Evolutionary conservation across 1,139 yeast genomes (phyloP).

Genomic region (Lodderomyces pseudojiufengensis): DNA sequence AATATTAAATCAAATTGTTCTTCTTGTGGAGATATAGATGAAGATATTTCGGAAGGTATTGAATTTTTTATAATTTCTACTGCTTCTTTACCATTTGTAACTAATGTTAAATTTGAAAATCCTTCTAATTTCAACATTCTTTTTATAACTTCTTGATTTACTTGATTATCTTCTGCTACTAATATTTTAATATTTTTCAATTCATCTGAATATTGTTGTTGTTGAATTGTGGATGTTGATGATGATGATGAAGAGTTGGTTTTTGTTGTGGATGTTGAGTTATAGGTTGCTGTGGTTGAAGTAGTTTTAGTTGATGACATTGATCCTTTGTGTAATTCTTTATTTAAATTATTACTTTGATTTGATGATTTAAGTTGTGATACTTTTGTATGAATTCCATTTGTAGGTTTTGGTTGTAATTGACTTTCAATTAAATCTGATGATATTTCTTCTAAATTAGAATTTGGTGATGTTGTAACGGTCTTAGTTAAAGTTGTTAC

Average conservation of each 20-base stretch:
- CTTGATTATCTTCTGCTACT: conserved; percentile 92
- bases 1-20: conserved; percentile 53
- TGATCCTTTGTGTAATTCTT: conserved; percentile 1
- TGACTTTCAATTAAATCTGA: neutral
- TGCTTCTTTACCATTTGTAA: conserved; percentile 87
- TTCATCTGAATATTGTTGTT: conserved; percentile 16
- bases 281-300: conserved; percentile 41
- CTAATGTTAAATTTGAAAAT: conserved; percentile 63
- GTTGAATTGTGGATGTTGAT: conserved; percentile 36
- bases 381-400: too few species aligned
- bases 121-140: conserved; percentile 85
- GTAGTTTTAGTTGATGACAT: neutral
- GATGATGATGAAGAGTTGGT: conserved; percentile 49
- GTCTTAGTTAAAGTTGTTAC: too few species aligned
- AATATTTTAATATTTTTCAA: conserved; percentile 51
- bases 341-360: neutral
- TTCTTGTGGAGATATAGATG: neutral
- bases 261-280: too few species aligned
- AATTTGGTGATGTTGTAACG: neutral
- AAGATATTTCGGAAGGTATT: too few species aligned
- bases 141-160: conserved; percentile 86
- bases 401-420: neutral
- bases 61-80: conserved; percentile 56
- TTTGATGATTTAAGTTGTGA: too few species aligned
- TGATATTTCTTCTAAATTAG: too few species aligned